A percentile compares a stretch with the other conserved stretches of the same genome.
These are phyloP conservation scores for Pyrenophora graminea DNA, from an alignment of 2,329 filamentous ascomycete genomes.

Conservation along the genomic window DNA sequence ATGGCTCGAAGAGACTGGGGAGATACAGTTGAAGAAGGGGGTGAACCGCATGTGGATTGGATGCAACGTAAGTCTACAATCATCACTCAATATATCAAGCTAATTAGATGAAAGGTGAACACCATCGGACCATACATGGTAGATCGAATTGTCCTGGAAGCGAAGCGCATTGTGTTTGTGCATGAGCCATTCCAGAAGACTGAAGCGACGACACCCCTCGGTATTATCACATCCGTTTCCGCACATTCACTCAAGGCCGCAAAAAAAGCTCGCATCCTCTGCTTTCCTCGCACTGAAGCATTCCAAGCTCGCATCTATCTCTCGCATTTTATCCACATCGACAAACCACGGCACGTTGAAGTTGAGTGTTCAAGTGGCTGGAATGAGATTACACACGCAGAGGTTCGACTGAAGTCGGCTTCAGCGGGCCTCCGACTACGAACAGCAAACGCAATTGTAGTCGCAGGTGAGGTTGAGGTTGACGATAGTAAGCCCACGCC, in stretches of 20 bases:
- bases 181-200: constrained; percentile 64
- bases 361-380: constrained; percentile 73
- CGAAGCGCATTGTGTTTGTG: constrained; percentile 66
- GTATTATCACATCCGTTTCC: constrained; percentile 52
- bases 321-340: constrained; percentile 75
- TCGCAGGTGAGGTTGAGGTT: constrained; percentile 50
- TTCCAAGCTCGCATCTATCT: constrained; percentile 70
- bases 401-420: constrained; percentile 60
- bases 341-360: constrained; percentile 77
- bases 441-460: constrained; percentile 54
- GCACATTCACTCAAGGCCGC: constrained; percentile 39
- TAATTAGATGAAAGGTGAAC: constrained; percentile 56
- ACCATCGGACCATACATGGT: constrained; percentile 76
- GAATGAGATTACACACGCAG: constrained; percentile 63
- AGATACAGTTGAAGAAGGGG: constrained; percentile 60
- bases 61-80: constrained; percentile 44
- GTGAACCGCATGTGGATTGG: constrained; percentile 57
- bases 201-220: constrained; percentile 52
- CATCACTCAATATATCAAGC: constrained; percentile 3
- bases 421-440: constrained; percentile 64
- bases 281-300: constrained; percentile 72
- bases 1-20: constrained; percentile 60
- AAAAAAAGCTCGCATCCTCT: constrained; percentile 63
- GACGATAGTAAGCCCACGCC: constrained; percentile 50
- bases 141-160: constrained; percentile 69